Conservation (phyloP, 441 rosid genomes). For the Isatis lusitanica region DNA sequence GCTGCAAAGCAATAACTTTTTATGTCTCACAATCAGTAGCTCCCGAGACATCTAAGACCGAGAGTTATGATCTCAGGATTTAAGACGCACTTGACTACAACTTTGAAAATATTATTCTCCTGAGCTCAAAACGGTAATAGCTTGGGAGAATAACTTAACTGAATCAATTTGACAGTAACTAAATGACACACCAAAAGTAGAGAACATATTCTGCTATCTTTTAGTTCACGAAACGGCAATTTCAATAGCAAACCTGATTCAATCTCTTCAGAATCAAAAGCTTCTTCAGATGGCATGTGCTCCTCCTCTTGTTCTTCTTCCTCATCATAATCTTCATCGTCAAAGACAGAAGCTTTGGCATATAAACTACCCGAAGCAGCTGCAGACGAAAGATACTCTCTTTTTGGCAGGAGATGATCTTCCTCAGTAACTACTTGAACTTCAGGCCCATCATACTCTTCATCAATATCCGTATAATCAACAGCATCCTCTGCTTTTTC, state of each 20-base stretch:
- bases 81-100: background rate
- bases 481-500: constrained; percentile 92
- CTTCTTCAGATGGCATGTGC: constrained; percentile 41
- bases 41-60: constrained; percentile 14
- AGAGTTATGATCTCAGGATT: background rate
- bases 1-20: background rate
- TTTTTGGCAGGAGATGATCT: constrained; percentile 77
- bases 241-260: constrained; percentile 46
- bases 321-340: constrained; percentile 95
- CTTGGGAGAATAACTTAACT: background rate
- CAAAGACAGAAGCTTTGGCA: constrained; percentile 63
- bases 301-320: constrained; percentile 72
- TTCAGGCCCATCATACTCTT: constrained; percentile 94
- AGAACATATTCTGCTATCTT: background rate
- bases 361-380: constrained; percentile 49
- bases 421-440: constrained; percentile 76
- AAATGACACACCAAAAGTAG: constrained; percentile 24
- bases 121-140: too few species aligned
- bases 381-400: constrained; percentile 60
- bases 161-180: background rate
- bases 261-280: constrained; percentile 39
- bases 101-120: background rate
- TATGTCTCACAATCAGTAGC: constrained; percentile 6
- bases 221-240: background rate
- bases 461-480: constrained; percentile 94